A percentile compares a stretch with the other conserved stretches of the same genome.
Conservation (phyloP, 768 basidiomycete genomes). For the Kwoniella sp. region DNA sequence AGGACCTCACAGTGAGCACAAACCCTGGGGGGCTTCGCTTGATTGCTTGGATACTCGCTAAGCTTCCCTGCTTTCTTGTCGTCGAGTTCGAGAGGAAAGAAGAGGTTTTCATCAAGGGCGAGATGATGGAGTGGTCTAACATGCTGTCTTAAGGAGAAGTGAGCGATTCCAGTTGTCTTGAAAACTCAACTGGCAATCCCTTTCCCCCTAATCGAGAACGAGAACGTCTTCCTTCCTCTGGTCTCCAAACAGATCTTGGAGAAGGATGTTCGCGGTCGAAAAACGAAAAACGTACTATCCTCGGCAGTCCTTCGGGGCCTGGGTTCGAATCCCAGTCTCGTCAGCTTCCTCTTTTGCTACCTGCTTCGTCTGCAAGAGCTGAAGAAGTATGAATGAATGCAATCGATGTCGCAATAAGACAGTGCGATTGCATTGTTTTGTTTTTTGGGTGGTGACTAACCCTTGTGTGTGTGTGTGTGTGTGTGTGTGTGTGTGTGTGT, state of each 20-base stretch:
- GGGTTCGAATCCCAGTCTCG: conserved; percentile 28
- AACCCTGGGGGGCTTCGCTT: background rate
- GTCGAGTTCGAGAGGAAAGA: background rate
- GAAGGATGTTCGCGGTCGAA: background rate
- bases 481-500: background rate
- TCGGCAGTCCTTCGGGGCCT: conserved; percentile 27
- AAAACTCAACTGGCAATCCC: background rate
- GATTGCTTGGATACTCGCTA: background rate
- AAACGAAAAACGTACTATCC: conserved; percentile 6
- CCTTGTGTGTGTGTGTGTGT: background rate
- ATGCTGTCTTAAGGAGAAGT: conserved; percentile 25
- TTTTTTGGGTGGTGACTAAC: background rate
- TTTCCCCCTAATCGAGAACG: background rate
- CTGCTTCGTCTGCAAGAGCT: no score
- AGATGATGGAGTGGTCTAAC: conserved; percentile 26
- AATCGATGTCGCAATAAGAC: no score
- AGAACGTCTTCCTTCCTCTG: background rate
- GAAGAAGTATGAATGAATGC: no score
- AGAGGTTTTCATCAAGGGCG: conserved; percentile 10
- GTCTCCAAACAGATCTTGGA: background rate
- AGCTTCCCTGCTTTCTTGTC: background rate
- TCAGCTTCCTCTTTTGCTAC: conserved; percentile 10
- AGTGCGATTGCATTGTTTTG: background rate
- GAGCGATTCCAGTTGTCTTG: background rate
- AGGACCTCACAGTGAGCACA: background rate